Base-by-base conservation (phyloP, 371 early-diverging fungal species). In the Fennellomyces sp. region DNA sequence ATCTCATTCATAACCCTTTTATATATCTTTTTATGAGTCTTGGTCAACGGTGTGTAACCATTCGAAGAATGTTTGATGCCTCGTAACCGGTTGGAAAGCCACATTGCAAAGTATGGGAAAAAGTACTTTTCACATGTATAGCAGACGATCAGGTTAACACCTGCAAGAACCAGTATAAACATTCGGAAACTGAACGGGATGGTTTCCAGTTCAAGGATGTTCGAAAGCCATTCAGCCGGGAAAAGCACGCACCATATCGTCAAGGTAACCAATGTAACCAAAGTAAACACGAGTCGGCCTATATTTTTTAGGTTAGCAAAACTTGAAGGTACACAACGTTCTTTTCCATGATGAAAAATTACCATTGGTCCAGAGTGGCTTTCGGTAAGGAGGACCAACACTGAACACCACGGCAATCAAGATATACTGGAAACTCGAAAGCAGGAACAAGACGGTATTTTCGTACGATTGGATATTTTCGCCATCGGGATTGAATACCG, bases 311-410 rank as follows among this genome's bases (percentile, higher is more conserved):
- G 29, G 0, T 21, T 1, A 13, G 7, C 21, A 36, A 19, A 41
- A 26, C 1, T 5, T 26, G 28, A 13, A 21, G 21, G 5, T 45
- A 31, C 31, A 30, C 21, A 27, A n/a, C n/a, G n/a, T n/a, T n/a
- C n/a, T n/a, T n/a, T n/a, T n/a, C n/a, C n/a, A n/a, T n/a, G n/a
- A n/a, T n/a, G n/a, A n/a, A n/a, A n/a, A n/a, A n/a, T n/a, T 76
- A 86, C 90, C 76, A 75, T 97, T 99, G 26, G 84, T 87, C 66
- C 83, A 81, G 50, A 94, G 77, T 0, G 91, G 76, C 68, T 91
- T 83, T 36, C 97, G 87, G 62, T 94, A 97, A 1, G 98, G 99
- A 21, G 94, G 93, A 0, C 99, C 99, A 2, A 92, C 93, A 73
- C 93, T 94, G 64, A 96, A 96, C 19, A 96, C 94, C 26, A 91